These are phyloP conservation scores for Alternaria hordeiaustralica DNA, from an alignment of 2,329 filamentous ascomycete genomes.

Conservation along the genomic window DNA sequence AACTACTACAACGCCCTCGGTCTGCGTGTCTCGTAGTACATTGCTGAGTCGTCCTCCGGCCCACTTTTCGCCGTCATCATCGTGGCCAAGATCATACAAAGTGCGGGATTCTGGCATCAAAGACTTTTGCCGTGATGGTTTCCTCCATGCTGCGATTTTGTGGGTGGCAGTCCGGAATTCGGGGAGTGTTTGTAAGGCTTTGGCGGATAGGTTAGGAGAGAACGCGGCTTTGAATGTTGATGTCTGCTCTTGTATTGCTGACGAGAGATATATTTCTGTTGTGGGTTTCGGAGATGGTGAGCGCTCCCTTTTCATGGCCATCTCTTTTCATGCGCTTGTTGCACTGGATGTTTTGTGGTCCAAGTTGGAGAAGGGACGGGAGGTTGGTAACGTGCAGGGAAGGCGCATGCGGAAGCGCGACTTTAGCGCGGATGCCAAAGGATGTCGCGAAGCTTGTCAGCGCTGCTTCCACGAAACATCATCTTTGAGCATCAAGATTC, in stretches of 20 bases:
- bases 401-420: slow-evolving; percentile 11
- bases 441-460: slow-evolving; percentile 12
- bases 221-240: slow-evolving; percentile 60
- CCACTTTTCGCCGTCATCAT: slow-evolving; percentile 63
- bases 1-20: slow-evolving; percentile 58
- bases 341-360: background rate
- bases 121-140: slow-evolving; percentile 55
- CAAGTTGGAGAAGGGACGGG: slow-evolving; percentile 5
- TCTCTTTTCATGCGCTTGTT: slow-evolving; percentile 12
- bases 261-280: slow-evolving; percentile 53
- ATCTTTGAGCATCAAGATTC: background rate
- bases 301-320: slow-evolving; percentile 42
- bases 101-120: slow-evolving; percentile 47
- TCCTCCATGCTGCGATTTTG: slow-evolving; percentile 60
- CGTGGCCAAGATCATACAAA: slow-evolving; percentile 53
- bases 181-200: slow-evolving; percentile 52
- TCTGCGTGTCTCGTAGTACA: slow-evolving; percentile 54
- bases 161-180: slow-evolving; percentile 57
- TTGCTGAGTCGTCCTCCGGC: slow-evolving; percentile 57
- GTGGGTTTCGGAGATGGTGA: slow-evolving; percentile 19
- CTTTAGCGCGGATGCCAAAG: slow-evolving; percentile 2
- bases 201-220: slow-evolving; percentile 52
- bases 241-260: slow-evolving; percentile 57
- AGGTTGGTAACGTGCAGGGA: slow-evolving; percentile 1
- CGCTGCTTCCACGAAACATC: background rate